A percentile compares a stretch with the other conserved stretches of the same genome.
phyloP scores from a whole-genome alignment of 2,329 filamentous ascomycete species.

The Diaporthe capsici region DNA sequence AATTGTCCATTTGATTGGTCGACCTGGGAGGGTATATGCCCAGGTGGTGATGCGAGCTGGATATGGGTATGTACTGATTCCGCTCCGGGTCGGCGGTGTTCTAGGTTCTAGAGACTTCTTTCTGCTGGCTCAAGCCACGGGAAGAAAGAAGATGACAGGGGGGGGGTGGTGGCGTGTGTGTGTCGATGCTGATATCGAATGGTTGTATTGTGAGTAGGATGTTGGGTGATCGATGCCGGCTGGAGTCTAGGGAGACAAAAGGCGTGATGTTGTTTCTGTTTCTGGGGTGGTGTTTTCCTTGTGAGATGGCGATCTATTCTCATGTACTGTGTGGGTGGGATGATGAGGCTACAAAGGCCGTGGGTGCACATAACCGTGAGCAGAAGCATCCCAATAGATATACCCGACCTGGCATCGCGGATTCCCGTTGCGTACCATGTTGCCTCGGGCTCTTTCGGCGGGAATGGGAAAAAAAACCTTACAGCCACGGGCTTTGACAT shows the following conservation, averaged over 20 bases:
- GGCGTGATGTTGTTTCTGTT: slow-evolving; percentile 28
- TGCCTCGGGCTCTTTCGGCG: slow-evolving; percentile 39
- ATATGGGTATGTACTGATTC: slow-evolving; percentile 11
- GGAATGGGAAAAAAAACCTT: not conserved
- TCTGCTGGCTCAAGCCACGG: not conserved
- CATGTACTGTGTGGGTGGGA: slow-evolving; percentile 33
- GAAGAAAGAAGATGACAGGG: slow-evolving; percentile 3
- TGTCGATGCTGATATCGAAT: slow-evolving; percentile 32
- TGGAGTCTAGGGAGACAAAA: slow-evolving; percentile 29
- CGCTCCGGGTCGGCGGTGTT: not conserved
- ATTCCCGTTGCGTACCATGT: slow-evolving; percentile 18
- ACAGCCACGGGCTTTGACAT: slow-evolving; percentile 9
- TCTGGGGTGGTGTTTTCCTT: slow-evolving; percentile 16
- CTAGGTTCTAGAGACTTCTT: slow-evolving; percentile 16
- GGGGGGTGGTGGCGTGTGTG: slow-evolving; percentile 16
- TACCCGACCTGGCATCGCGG: slow-evolving; percentile 35
- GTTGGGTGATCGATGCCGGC: slow-evolving; percentile 21
- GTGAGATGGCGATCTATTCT: slow-evolving; percentile 9
- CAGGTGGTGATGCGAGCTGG: slow-evolving; percentile 22
- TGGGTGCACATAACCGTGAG: slow-evolving; percentile 25
- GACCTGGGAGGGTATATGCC: not conserved
- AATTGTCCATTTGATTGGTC: slow-evolving; percentile 41
- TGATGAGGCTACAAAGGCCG: slow-evolving; percentile 38
- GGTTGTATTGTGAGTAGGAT: slow-evolving; percentile 14
- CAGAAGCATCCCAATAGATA: slow-evolving; percentile 42